These are phyloP conservation scores for Viridothelium virens DNA, from an alignment of 495 filamentous ascomycete species.

Conservation along the genomic window DNA sequence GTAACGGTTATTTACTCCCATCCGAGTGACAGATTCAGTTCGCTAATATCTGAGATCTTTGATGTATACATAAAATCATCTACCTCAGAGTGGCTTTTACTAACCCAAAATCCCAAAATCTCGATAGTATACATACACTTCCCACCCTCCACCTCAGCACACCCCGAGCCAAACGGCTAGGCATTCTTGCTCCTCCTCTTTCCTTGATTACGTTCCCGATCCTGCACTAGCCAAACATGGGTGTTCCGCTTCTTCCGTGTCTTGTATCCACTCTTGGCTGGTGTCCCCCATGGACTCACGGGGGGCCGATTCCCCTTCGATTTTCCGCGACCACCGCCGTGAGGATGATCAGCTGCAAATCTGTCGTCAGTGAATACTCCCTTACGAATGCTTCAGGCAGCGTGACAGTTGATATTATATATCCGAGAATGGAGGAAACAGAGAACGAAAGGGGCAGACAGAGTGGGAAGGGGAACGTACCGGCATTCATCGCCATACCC, in stretches of 20 bases:
- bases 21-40: no score
- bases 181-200: slow-evolving; percentile 31
- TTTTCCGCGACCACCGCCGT: slow-evolving; percentile 97
- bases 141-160: not conserved
- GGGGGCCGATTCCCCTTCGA: slow-evolving; percentile 95
- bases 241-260: slow-evolving; percentile 57
- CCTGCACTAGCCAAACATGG: slow-evolving; percentile 39
- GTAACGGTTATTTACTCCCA: no score
- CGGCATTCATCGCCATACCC: slow-evolving; percentile 96
- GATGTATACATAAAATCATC: not conserved
- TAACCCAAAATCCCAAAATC: not conserved
- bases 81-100: no score
- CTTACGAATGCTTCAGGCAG: not conserved
- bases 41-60: no score
- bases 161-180: not conserved
- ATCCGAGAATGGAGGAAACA: not conserved
- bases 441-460: not conserved
- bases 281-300: slow-evolving; percentile 90
- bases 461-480: slow-evolving; percentile 39
- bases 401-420: no score
- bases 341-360: slow-evolving; percentile 71
- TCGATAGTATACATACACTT: not conserved
- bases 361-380: slow-evolving; percentile 25
- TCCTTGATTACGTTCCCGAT: slow-evolving; percentile 38
- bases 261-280: slow-evolving; percentile 94